Conservation (phyloP, 768 basidiomycete species). For the Hypholoma fasciculare region DNA sequence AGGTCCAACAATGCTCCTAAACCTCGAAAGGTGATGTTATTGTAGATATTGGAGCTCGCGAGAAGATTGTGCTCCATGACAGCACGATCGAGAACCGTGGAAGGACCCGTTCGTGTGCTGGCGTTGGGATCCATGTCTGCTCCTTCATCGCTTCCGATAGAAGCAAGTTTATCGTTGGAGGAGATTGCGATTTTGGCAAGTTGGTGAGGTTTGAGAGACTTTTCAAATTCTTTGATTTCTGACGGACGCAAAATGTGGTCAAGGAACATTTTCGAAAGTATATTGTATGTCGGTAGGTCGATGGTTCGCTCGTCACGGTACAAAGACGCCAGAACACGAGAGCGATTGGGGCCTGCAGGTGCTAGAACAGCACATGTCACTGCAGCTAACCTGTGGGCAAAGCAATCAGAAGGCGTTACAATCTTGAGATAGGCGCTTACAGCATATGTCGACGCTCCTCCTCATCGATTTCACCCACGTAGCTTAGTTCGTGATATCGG, state of each 20-base stretch:
- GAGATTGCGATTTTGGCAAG: slow-evolving; percentile 89
- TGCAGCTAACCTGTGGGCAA: slow-evolving; percentile 69
- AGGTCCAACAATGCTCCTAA: slow-evolving; percentile 87
- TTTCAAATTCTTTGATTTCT: slow-evolving; percentile 90
- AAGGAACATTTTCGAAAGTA: slow-evolving; percentile 97
- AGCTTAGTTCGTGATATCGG: slow-evolving; percentile 93
- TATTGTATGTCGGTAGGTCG: slow-evolving; percentile 80
- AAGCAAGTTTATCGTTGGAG: slow-evolving; percentile 77
- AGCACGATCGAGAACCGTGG: slow-evolving; percentile 94
- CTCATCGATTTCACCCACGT: slow-evolving; percentile 89
- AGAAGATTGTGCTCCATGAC: slow-evolving; percentile 99
- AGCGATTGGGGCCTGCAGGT: slow-evolving; percentile 95
- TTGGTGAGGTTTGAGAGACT: slow-evolving; percentile 87
- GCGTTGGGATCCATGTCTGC: slow-evolving; percentile 51
- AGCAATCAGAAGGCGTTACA: neutral
- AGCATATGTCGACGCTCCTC: slow-evolving; percentile 90
- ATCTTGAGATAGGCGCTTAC: slow-evolving; percentile 38
- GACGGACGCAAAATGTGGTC: slow-evolving; percentile 92
- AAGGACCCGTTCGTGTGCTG: slow-evolving; percentile 86
- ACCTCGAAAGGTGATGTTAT: slow-evolving; percentile 96
- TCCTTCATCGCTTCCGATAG: slow-evolving; percentile 60
- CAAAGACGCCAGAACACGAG: slow-evolving; percentile 87
- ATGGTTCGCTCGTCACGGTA: slow-evolving; percentile 91
- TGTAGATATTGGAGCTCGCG: slow-evolving; percentile 95
- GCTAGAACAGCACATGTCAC: slow-evolving; percentile 97